Base-by-base conservation (phyloP, 202 grass and related monocot species). In the Carex sylvatica region DNA sequence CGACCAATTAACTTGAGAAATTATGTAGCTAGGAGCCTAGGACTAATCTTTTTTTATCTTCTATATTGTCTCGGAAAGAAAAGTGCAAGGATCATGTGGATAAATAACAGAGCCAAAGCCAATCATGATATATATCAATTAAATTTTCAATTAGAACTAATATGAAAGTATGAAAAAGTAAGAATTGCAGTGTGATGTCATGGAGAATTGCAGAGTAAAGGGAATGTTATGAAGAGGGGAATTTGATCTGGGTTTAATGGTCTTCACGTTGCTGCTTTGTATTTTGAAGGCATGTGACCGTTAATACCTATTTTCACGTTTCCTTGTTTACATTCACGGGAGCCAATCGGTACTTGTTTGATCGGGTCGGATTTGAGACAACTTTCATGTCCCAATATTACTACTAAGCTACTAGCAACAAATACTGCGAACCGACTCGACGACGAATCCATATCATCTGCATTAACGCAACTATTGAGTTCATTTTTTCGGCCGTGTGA, bases 241-340 rank as follows among this genome's bases (percentile, higher is more conserved):
- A 62, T 81, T 66, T 81, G 79, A 81, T 81, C 79, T 81, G 42
- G 55, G 79, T 49, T 81, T 81, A 65, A 81, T 65, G 60, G 79
- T 20, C 20, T 64, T 81, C 79, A 81, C 79, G 79, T 67, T 67
- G 79, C 0, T 65, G 46, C 79, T 18, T 67, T n/a, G 61, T 65
- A 53, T 52, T 81, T 81, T 81, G 79, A 81, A 49, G 58, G 59
- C 79, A 81, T 81, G 79, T 81, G 79, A 81, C 79, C 79, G 79
- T 81, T 81, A 81, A 81, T 81, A 64, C 79, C 58, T 42, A 65
- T 81, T 80, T 81, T 81, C 79, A 81, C 79, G 79, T 81, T 81
- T 52, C 55, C 79, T 65, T 81, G 79, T 81, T 81, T 67, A 47
- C 31, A 51, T 49, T 81, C 79, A 81, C 79, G 79, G 59, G 79